Evolutionary conservation across 257 asterid genomes (phyloP).

Genomic region (Jacaranda copaia): DNA sequence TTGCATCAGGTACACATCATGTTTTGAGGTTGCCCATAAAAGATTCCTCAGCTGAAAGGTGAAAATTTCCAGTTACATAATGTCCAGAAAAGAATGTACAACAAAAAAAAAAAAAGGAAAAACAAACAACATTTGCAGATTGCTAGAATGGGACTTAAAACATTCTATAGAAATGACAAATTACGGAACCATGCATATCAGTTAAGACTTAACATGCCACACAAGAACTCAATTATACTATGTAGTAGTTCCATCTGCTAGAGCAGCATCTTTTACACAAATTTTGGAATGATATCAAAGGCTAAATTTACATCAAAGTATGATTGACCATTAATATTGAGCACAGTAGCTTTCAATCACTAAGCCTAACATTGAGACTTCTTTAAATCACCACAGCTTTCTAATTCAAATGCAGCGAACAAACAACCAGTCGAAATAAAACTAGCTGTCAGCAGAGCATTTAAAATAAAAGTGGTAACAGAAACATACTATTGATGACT

Average conservation of each 20-base stretch:
- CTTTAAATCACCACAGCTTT: neutral
- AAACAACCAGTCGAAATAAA: neutral
- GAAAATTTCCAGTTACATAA: slow-evolving; percentile 20
- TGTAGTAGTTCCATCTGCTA: neutral
- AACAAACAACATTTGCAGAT: neutral
- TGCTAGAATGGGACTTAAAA: neutral
- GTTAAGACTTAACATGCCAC: no score
- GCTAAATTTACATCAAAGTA: no score
- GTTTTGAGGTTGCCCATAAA: slow-evolving; percentile 85
- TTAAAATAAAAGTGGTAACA: neutral
- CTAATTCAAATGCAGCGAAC: neutral
- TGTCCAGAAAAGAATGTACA: neutral
- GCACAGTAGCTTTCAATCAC: neutral
- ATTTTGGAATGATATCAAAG: neutral
- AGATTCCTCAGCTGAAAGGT: slow-evolving; percentile 76
- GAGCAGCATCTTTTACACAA: neutral
- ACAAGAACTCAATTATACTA: no score
- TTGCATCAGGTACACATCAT: slow-evolving; percentile 89
- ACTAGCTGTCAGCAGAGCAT: slow-evolving; percentile 2
- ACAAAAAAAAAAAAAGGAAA: neutral
- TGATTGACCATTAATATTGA: no score
- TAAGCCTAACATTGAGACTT: neutral
- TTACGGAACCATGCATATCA: neutral
- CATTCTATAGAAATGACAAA: neutral
- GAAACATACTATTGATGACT: slow-evolving; percentile 1